phyloP scores from a whole-genome alignment of 108 stramenopile genomes.

The Skeletonema grethae region DNA sequence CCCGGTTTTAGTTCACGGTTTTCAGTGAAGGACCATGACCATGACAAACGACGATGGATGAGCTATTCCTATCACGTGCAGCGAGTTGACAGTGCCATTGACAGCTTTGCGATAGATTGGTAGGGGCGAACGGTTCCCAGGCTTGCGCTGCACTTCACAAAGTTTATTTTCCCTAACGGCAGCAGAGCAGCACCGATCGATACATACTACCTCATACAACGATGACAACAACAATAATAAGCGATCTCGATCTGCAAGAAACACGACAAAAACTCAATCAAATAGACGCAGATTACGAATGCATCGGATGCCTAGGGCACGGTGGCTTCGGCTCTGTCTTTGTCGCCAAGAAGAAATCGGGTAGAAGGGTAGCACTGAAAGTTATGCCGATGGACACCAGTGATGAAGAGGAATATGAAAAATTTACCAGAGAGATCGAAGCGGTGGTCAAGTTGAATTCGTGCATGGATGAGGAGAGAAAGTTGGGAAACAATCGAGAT shows the following conservation, averaged over 20 bases:
- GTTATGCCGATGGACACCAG: conserved; percentile 30
- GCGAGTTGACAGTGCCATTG: too few species aligned
- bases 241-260: conserved; percentile 7
- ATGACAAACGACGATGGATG: too few species aligned
- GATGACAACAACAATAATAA: not conserved
- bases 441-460: conserved; percentile 30
- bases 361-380: conserved; percentile 35
- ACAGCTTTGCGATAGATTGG: too few species aligned
- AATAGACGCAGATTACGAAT: conserved; percentile 17
- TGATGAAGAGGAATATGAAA: conserved; percentile 42
- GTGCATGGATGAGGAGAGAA: not conserved
- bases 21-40: too few species aligned
- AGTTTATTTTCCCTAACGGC: too few species aligned
- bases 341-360: conserved; percentile 39
- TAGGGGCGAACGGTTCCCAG: too few species aligned
- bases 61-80: too few species aligned
- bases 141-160: too few species aligned
- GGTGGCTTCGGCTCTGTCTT: conserved; percentile 49
- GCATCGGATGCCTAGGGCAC: conserved; percentile 14
- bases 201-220: too few species aligned
- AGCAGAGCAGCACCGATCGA: too few species aligned
- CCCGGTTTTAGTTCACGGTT: too few species aligned
- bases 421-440: conserved; percentile 31
- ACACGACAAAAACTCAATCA: conserved; percentile 1
- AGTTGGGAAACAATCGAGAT: conserved; percentile 13